Base-by-base conservation (phyloP, 441 rosid genomes). In the Gossypium laxum region DNA sequence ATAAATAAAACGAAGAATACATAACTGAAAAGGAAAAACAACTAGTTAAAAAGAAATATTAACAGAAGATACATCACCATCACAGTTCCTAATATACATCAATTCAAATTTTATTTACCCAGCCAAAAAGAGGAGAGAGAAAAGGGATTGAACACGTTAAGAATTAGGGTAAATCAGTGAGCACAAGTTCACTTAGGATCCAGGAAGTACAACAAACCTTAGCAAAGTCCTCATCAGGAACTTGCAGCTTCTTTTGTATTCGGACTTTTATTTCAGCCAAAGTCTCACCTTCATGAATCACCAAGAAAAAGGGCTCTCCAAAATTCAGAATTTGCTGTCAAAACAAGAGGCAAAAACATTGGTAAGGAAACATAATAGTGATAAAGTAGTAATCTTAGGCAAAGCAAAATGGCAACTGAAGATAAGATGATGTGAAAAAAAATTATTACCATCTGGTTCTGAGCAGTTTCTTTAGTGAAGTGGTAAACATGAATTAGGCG, bases 401-500 rank as follows among this genome's bases (percentile, higher is more conserved):
- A 70, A 1, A 22, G 55, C 52, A 8, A 28, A 26, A 51, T 28
- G 10, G 18, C 10, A 34, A 63, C n/a, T 19, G 28, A 65, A 17
- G 1, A 57, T 14, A 43, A 7, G 22, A 70, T 14, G 14, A 56
- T 45, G 48, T 24, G 17, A 15, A 24, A 30, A 18, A 8, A 17
- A 21, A 7, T 24, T 38, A 1, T 71, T 61, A 41, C 75, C 76
- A 86, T 84, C 86, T 87, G 94, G 57, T 85, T 89, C 83, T 87
- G 94, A 74, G 89, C 82, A 30, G 88, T 50, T 68, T 87, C 90
- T 74, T 85, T 87, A 50, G 82, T 82, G 70, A 89, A 86, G 76
- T 89, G 94, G 80, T 85, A 87, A 54, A 87, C 90, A 70, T 85
- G 89, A 72, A 89, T 84, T 62, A 89, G 75, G 59, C 90, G 90